Base-by-base conservation (phyloP, 164 flowering plant genomes). In the Chloranthus sessilifolius region DNA sequence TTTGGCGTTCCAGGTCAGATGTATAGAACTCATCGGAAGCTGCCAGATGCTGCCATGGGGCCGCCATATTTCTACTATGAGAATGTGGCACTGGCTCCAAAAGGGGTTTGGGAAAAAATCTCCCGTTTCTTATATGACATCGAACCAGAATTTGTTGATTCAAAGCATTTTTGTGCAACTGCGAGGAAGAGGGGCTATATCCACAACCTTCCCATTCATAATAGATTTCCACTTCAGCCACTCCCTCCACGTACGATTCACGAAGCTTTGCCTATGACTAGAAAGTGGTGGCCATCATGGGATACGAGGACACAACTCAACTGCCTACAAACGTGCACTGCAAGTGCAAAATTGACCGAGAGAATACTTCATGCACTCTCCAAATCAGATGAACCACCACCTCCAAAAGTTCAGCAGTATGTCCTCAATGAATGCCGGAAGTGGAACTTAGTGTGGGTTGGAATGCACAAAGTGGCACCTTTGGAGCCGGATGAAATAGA, bases 401-500 rank as follows among this genome's bases (percentile, higher is more conserved):
- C 92, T 2, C 15, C 28, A 22, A 11, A 12, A n/a, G 69, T 80
- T 38, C 83, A 86, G 42, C 79, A 75, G 38, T 72, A 58, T 39
- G 81, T 89, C 12, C 33, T 86, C 11, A 65, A 78, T 16, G 68
- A 82, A 48, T 83, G 92, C 57, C 57, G 74, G 1, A 89, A 83
- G 29, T 89, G 97, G 97, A 89, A 89, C 59, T 54, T 89, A 25
- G 85, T 89, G 0, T 89, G 97, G 95, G 95, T 86, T 1, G 97
- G 97, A 19, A 78, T 66, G 62, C 80, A 86, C 25, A 89, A 83
- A 51, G 67, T 74, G 14, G 95, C 95, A 8, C 92, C 92, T 3
- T 77, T 89, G 9, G 97, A 89, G 63, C 76, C 88, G 7, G 95
- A 83, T 68, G 97, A 89, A 43, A 72, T 83, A 0, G 97, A 89